Evolutionary conservation across 2,329 filamentous ascomycete genomes (phyloP).

Genomic region (Akanthomyces lecanii): DNA sequence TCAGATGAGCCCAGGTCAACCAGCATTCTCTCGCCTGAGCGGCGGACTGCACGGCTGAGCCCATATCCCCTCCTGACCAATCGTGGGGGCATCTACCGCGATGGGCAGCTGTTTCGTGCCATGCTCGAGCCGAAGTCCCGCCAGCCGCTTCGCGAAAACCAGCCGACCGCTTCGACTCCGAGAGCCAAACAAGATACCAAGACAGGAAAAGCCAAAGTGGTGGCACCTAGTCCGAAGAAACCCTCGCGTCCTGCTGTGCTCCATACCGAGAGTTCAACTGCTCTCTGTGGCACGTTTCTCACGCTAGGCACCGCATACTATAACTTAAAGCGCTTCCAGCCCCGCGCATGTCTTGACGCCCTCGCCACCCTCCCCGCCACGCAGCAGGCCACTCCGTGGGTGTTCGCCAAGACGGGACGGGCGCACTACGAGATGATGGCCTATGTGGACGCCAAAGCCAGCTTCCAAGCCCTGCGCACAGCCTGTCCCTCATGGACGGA

Average conservation of each 20-base stretch:
- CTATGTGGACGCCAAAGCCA: neutral
- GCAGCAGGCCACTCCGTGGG: neutral
- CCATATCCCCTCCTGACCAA: too few relatives aligned
- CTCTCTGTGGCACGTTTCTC: neutral
- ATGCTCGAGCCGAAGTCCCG: constrained; percentile 1
- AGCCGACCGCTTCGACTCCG: neutral
- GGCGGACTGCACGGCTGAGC: neutral
- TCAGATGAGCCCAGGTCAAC: neutral
- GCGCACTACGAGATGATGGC: neutral
- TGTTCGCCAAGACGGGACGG: neutral
- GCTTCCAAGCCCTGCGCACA: neutral
- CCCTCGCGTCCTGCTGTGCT: too few relatives aligned
- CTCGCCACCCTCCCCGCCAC: neutral
- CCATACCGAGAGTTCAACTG: neutral
- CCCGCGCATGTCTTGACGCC: neutral
- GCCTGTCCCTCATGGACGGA: neutral
- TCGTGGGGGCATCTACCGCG: neutral
- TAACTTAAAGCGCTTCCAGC: neutral
- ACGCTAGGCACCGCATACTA: neutral
- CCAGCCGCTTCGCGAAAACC: neutral
- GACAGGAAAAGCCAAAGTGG: neutral
- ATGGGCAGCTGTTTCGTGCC: neutral
- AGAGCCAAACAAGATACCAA: neutral
- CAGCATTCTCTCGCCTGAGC: neutral
- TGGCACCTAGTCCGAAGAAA: neutral